phyloP scores from a whole-genome alignment of 257 asterid species.

The Nyctanthes arbortristis region DNA sequence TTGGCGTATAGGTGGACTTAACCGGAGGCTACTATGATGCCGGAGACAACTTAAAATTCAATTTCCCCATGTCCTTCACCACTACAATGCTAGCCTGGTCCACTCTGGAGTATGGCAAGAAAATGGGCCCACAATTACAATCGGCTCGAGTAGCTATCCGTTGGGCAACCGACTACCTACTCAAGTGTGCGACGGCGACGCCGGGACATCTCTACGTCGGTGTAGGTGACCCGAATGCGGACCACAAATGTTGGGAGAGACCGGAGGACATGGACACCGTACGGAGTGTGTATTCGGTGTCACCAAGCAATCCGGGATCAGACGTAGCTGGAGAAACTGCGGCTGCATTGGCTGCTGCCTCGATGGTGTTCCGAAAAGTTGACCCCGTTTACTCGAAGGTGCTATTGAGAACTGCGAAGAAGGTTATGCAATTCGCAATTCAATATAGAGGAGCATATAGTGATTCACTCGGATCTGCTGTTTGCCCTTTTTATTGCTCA shows the following conservation, averaged over 20 bases:
- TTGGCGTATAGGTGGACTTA: slow-evolving; percentile 63
- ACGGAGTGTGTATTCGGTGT: slow-evolving; percentile 59
- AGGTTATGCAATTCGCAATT: slow-evolving; percentile 69
- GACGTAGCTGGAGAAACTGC: slow-evolving; percentile 95
- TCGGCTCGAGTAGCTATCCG: slow-evolving; percentile 58
- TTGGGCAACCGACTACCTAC: slow-evolving; percentile 85
- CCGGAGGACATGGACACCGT: slow-evolving; percentile 90
- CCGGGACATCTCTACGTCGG: slow-evolving; percentile 80
- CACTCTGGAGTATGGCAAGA: slow-evolving; percentile 62
- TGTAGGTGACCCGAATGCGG: slow-evolving; percentile 78
- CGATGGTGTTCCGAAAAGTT: slow-evolving; percentile 60
- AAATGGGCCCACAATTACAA: slow-evolving; percentile 55
- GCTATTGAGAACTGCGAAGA: slow-evolving; percentile 52
- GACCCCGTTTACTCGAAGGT: slow-evolving; percentile 55
- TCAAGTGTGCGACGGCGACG: slow-evolving; percentile 72
- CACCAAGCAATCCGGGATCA: slow-evolving; percentile 72
- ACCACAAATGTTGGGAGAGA: slow-evolving; percentile 90
- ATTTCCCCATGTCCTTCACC: slow-evolving; percentile 80
- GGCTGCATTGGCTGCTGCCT: slow-evolving; percentile 88
- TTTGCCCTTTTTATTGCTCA: slow-evolving; percentile 84
- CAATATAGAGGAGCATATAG: slow-evolving; percentile 72
- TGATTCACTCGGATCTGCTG: slow-evolving; percentile 65
- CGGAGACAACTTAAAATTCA: slow-evolving; percentile 92
- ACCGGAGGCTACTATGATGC: slow-evolving; percentile 90
- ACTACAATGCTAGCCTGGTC: slow-evolving; percentile 93